Conservation (phyloP, 495 filamentous ascomycete genomes). For the Sporormia fimetaria region DNA sequence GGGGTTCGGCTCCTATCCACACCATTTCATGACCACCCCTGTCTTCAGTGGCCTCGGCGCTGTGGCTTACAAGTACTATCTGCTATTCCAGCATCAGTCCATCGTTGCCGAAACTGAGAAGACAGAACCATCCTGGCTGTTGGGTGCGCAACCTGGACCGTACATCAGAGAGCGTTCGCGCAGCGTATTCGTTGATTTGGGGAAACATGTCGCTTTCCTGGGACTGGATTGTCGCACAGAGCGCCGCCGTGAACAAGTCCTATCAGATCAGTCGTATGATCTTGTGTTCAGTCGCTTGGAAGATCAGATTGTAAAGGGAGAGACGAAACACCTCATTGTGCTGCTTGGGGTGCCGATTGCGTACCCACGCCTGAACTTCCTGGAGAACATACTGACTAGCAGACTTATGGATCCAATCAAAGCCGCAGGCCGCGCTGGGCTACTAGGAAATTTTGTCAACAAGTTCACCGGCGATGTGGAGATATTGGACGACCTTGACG, state of each 20-base stretch:
- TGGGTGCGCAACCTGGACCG: constrained; percentile 69
- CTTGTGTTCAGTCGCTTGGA: constrained; percentile 75
- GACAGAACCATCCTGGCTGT: constrained; percentile 82
- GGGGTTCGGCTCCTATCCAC: constrained; percentile 85
- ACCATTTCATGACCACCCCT: constrained; percentile 82
- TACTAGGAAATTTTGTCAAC: constrained; percentile 74
- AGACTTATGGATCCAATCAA: constrained; percentile 76
- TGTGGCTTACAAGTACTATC: constrained; percentile 94
- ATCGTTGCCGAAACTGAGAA: constrained; percentile 63
- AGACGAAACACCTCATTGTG: constrained; percentile 81
- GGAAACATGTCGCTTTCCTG: constrained; percentile 65
- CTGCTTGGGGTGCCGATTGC: constrained; percentile 67
- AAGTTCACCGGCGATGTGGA: constrained; percentile 87
- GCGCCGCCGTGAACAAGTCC: constrained; percentile 64
- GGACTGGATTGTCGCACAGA: constrained; percentile 89
- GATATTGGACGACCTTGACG: constrained; percentile 82
- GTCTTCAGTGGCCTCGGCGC: constrained; percentile 83
- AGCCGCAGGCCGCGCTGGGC: constrained; percentile 67
- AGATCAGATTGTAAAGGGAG: constrained; percentile 66
- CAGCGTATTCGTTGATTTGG: constrained; percentile 75
- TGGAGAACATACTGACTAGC: constrained; percentile 67
- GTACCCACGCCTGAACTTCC: constrained; percentile 76
- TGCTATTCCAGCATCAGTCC: constrained; percentile 96
- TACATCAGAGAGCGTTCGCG: constrained; percentile 82
- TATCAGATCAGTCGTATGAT: constrained; percentile 72